phyloP scores from a whole-genome alignment of 2,329 filamentous ascomycete species.

The Colletotrichum tabaci region DNA sequence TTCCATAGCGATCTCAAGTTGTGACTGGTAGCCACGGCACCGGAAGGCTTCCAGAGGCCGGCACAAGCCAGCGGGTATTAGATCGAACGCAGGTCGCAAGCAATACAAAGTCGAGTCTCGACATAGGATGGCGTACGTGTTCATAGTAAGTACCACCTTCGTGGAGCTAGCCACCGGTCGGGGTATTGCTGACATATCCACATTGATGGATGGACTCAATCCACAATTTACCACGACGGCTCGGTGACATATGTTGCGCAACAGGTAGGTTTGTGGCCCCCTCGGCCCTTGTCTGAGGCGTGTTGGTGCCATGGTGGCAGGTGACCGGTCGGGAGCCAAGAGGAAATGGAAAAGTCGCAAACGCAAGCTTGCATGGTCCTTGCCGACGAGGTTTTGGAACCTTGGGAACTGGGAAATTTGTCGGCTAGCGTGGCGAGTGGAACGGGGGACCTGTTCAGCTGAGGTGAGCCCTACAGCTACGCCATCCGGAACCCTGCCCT shows the following conservation, averaged over 20 bases:
- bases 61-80: constrained; percentile 11
- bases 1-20: constrained; percentile 10
- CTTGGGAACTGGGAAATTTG: constrained; percentile 19
- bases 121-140: background rate
- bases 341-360: constrained; percentile 1
- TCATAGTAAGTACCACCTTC: background rate
- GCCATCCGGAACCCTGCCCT: constrained; percentile 46
- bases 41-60: background rate
- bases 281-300: constrained; percentile 36
- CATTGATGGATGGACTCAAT: constrained; percentile 7
- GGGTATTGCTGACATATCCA: constrained; percentile 36
- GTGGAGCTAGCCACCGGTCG: background rate
- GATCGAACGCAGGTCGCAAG: background rate
- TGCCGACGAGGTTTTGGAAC: constrained; percentile 3
- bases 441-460: constrained; percentile 54
- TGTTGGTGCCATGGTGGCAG: constrained; percentile 39
- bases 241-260: constrained; percentile 19
- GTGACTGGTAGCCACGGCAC: constrained; percentile 5
- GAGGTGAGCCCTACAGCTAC: constrained; percentile 56
- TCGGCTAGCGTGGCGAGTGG: constrained; percentile 49
- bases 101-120: constrained; percentile 4
- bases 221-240: constrained; percentile 27
- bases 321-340: constrained; percentile 30
- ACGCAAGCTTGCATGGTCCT: constrained; percentile 24
- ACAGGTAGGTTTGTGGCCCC: constrained; percentile 10